Evolutionary conservation across 768 basidiomycete genomes (phyloP).

Genomic region (Psilocybe cyanescens): DNA sequence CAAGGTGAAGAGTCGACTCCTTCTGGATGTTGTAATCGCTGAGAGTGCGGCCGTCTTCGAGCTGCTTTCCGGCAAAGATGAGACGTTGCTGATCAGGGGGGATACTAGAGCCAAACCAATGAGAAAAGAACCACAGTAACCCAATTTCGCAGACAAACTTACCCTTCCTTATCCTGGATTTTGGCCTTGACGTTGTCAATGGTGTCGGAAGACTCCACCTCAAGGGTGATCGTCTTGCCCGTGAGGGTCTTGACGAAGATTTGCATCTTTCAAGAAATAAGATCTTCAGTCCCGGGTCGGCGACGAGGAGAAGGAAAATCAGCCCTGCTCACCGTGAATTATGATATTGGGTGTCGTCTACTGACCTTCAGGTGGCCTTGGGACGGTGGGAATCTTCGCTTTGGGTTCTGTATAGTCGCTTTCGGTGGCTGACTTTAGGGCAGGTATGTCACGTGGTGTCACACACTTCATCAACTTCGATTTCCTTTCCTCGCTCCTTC

Average conservation of each 20-base stretch:
- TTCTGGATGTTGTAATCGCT: conserved; percentile 99
- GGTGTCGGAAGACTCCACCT: conserved; percentile 96
- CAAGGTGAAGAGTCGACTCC: conserved; percentile 96
- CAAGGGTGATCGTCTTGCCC: conserved; percentile 97
- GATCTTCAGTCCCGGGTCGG: conserved; percentile 11
- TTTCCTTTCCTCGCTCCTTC: neutral
- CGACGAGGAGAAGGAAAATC: conserved; percentile 18
- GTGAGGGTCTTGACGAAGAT: conserved; percentile 83
- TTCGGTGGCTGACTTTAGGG: conserved; percentile 46
- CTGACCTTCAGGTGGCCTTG: conserved; percentile 17
- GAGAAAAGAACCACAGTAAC: conserved; percentile 1
- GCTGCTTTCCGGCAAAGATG: conserved; percentile 98
- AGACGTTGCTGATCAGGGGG: conserved; percentile 95
- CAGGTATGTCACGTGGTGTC: conserved; percentile 29
- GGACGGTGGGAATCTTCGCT: conserved; percentile 30
- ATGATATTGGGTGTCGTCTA: conserved; percentile 23
- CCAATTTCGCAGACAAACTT: conserved; percentile 17
- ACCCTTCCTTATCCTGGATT: conserved; percentile 65
- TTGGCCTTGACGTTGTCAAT: conserved; percentile 94
- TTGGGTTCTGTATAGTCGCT: conserved; percentile 30
- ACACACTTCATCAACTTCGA: conserved; percentile 7
- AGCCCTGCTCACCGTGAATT: conserved; percentile 35
- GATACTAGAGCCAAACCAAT: conserved; percentile 51
- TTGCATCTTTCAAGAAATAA: conserved; percentile 42
- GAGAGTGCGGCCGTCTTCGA: conserved; percentile 96